phyloP scores from a whole-genome alignment of 805 yeast species.

The Kluyveromyces nonfermentans region DNA sequence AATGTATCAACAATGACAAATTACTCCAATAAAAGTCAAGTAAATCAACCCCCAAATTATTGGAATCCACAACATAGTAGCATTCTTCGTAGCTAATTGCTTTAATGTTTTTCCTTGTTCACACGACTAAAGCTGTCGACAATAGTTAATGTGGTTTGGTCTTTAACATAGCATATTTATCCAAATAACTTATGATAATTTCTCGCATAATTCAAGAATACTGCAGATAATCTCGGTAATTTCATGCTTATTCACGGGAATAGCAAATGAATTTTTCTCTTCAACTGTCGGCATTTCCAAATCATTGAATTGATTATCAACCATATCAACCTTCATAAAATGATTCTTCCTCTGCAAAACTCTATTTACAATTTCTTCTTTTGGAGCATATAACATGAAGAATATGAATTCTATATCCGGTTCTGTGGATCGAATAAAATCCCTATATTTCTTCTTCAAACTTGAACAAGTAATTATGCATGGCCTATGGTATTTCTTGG shows the following conservation, averaged over 20 bases:
- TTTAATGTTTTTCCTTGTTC: too few species aligned
- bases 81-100: background rate
- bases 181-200: background rate
- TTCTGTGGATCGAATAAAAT: constrained; percentile 36
- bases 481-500: constrained; percentile 27
- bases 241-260: constrained; percentile 23
- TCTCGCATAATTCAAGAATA: background rate
- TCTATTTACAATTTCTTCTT: constrained; percentile 50
- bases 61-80: constrained; percentile 8
- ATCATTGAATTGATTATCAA: constrained; percentile 63
- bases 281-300: constrained; percentile 57
- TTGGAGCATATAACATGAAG: constrained; percentile 58
- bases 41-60: background rate
- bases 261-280: constrained; percentile 23
- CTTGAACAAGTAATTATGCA: constrained; percentile 76
- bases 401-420: constrained; percentile 40
- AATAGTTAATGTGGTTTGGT: background rate
- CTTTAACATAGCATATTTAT: background rate
- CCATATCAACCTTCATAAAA: constrained; percentile 83
- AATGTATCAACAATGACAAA: constrained; percentile 16
- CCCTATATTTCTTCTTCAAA: constrained; percentile 66
- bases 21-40: constrained; percentile 9
- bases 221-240: constrained; percentile 10
- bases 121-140: too few species aligned
- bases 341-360: constrained; percentile 62